Percentiles rank a stretch among this genome's conserved stretches.
These are phyloP conservation scores for Zea mays DNA, from an alignment of 176 grass and related monocot genomes.

Conservation along the genomic window DNA sequence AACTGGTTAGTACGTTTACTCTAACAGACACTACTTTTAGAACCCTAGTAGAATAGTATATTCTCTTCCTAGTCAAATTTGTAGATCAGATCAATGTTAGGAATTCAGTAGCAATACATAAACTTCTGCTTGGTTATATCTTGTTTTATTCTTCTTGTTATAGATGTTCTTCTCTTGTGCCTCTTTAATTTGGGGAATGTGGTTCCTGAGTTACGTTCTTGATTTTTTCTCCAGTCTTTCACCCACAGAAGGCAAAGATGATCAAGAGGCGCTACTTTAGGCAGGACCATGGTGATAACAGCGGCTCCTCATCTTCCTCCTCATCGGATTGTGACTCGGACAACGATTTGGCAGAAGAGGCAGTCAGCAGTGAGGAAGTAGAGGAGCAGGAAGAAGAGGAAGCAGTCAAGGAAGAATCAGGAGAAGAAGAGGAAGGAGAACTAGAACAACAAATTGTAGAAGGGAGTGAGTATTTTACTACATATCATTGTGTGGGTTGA, in stretches of 20 bases:
- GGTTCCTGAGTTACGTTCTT: not conserved
- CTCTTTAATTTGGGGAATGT: not conserved
- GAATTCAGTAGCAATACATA: not conserved
- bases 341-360: constrained; percentile 22
- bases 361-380: constrained; percentile 43
- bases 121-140: not conserved
- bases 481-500: not conserved
- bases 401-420: constrained; percentile 15
- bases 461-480: constrained; percentile 17
- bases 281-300: constrained; percentile 54
- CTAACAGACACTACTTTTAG: not conserved
- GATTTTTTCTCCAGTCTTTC: not conserved
- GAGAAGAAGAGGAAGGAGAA: constrained; percentile 14
- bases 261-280: constrained; percentile 72
- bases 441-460: not conserved
- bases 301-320: constrained; percentile 52
- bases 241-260: constrained; percentile 36
- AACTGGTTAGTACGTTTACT: too few relatives aligned
- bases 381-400: constrained; percentile 17
- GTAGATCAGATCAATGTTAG: not conserved
- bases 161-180: not conserved
- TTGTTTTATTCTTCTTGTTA: not conserved
- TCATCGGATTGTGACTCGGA: constrained; percentile 47
- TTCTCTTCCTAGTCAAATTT: not conserved
- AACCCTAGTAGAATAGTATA: not conserved